Conservation (phyloP, 2,329 filamentous ascomycete genomes). For the Colletotrichum sojae region DNA sequence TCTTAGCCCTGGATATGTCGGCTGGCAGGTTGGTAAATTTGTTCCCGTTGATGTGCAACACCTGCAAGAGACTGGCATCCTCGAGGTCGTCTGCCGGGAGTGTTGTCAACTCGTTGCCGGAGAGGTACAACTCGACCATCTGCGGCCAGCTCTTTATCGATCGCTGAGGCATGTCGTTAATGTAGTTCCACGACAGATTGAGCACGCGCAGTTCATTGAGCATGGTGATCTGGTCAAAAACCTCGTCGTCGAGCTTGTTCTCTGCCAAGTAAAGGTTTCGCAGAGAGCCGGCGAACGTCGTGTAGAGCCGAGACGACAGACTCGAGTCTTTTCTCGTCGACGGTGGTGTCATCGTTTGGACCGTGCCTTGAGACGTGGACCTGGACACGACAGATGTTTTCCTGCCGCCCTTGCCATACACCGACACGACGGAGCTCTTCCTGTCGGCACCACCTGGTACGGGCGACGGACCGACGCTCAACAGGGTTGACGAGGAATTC, state of each 20-base stretch:
- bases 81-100: slow-evolving; percentile 95
- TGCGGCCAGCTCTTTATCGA: slow-evolving; percentile 92
- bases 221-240: slow-evolving; percentile 90
- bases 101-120: slow-evolving; percentile 93
- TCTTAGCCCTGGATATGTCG: slow-evolving; percentile 93
- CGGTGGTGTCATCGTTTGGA: slow-evolving; percentile 66
- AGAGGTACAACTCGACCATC: slow-evolving; percentile 92
- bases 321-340: slow-evolving; percentile 88
- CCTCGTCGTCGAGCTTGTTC: slow-evolving; percentile 93
- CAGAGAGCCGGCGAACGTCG: slow-evolving; percentile 90
- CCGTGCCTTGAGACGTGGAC: slow-evolving; percentile 62
- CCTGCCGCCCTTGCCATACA: slow-evolving; percentile 83
- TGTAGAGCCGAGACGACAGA: slow-evolving; percentile 82
- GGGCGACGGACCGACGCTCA: slow-evolving; percentile 83
- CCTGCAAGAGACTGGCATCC: slow-evolving; percentile 87
- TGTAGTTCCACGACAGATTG: slow-evolving; percentile 94
- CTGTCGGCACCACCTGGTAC: slow-evolving; percentile 72
- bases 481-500: slow-evolving; percentile 77
- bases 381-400: slow-evolving; percentile 89
- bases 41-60: slow-evolving; percentile 96
- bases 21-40: slow-evolving; percentile 97
- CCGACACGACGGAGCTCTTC: slow-evolving; percentile 88
- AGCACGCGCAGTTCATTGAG: slow-evolving; percentile 88
- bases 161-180: slow-evolving; percentile 91
- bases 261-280: slow-evolving; percentile 91